Percentiles rank a stretch among this genome's conserved stretches.
Evolutionary conservation across 1,139 yeast genomes (phyloP).

Genomic region (Yamadazyma dendronema): DNA sequence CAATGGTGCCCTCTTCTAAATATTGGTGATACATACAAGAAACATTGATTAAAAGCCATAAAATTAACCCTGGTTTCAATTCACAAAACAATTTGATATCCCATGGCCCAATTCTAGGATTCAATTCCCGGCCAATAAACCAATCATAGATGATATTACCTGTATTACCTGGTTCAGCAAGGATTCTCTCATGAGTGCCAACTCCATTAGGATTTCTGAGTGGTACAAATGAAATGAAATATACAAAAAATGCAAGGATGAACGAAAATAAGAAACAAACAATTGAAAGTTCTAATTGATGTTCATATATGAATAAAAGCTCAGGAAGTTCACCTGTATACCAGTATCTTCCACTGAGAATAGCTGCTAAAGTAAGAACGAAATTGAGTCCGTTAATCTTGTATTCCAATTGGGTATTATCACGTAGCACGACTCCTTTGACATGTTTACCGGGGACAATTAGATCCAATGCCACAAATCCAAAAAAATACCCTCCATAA

Average conservation of each 20-base stretch:
- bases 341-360: conserved; percentile 50
- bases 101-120: conserved; percentile 82
- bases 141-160: conserved; percentile 79
- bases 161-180: conserved; percentile 86
- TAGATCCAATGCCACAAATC: conserved; percentile 60
- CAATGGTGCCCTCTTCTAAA: conserved; percentile 53
- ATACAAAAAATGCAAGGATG: conserved; percentile 61
- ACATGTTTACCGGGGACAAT: conserved; percentile 70
- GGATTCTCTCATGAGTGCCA: conserved; percentile 62
- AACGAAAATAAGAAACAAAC: conserved; percentile 66
- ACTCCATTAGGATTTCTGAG: conserved; percentile 47
- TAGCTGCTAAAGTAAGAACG: conserved; percentile 43
- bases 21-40: conserved; percentile 84
- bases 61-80: conserved; percentile 87
- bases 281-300: conserved; percentile 63
- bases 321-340: conserved; percentile 56
- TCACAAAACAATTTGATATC: conserved; percentile 93
- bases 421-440: conserved; percentile 71
- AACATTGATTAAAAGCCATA: conserved; percentile 80
- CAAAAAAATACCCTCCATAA: conserved; percentile 74
- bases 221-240: conserved; percentile 65
- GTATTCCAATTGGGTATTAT: conserved; percentile 67
- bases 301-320: conserved; percentile 67
- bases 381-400: conserved; percentile 78
- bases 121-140: conserved; percentile 95